Evolutionary conservation across 2,329 filamentous ascomycete species (phyloP), one percentile per base, ranked within the genome.

Genomic region (Xylariales sp.): DNA sequence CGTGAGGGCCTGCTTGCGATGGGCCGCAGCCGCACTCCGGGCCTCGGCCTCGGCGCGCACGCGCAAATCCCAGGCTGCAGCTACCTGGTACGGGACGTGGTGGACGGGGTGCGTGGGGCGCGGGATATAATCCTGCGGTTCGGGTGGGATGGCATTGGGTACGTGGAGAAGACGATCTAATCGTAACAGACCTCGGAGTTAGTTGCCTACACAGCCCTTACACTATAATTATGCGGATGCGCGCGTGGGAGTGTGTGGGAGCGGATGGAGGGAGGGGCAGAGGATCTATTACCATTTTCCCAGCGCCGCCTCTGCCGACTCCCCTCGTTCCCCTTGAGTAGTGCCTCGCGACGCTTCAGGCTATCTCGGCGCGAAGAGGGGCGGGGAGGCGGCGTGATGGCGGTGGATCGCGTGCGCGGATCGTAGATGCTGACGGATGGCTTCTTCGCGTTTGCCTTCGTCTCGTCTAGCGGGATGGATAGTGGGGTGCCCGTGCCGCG

Each of bases 261-360:
- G 23, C 23, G 5, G 46, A 46, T 18, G 39, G 57, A 58, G 63
- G 43, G 52, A 62, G 56, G 46, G 56, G 45, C 76, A 81, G 72
- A 34, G 32, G n/a, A 34, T 4, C 9, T 12, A 36, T 64, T 86
- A 97, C 93, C 93, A 80, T 98, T 99, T 83, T 99, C 96, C 94
- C 94, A 98, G 64, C 95, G 87, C 74, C 95, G 90, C 57, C 95
- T 86, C 75, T 95, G 90, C 43, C 95, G 88, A 74, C 89, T 95
- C 41, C 95, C 95, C 80, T 97, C 94, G 73, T 97, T 97, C 64
- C 95, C 95, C 82, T 94, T 97, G 39, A 96, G 84, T 60, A 97
- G 77, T 2, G 90, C 88, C 72, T 97, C 93, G 18, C 94, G 89
- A 59, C 87, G 82, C 63, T 81, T 81, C 78, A 84, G 79, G 72